Evolutionary conservation across 2,329 filamentous ascomycete genomes (phyloP).

Genomic region (Pestalotiopsis sp.): DNA sequence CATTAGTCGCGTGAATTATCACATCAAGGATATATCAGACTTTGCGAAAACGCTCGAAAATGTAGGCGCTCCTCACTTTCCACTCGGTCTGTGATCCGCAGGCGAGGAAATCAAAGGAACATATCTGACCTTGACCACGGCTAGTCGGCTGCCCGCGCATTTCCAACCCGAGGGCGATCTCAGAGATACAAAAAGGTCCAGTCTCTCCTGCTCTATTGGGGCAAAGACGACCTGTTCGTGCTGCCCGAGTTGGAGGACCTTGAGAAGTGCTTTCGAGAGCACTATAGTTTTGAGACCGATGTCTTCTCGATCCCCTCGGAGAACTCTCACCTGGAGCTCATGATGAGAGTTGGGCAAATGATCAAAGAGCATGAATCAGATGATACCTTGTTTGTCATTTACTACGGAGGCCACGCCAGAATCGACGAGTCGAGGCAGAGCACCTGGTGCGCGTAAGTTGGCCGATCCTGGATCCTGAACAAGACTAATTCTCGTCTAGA

Average conservation of each 20-base stretch:
- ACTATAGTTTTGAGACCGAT: slow-evolving; percentile 60
- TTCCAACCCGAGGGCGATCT: slow-evolving; percentile 57
- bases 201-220: slow-evolving; percentile 59
- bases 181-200: slow-evolving; percentile 61
- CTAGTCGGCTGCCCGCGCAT: slow-evolving; percentile 57
- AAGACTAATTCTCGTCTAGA: slow-evolving; percentile 29
- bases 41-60: slow-evolving; percentile 59
- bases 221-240: slow-evolving; percentile 60
- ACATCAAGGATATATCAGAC: slow-evolving; percentile 57
- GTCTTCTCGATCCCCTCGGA: slow-evolving; percentile 61
- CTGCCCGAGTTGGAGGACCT: slow-evolving; percentile 60
- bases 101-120: neutral
- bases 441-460: slow-evolving; percentile 61
- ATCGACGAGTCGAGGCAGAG: slow-evolving; percentile 63
- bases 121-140: neutral
- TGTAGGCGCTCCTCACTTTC: slow-evolving; percentile 37
- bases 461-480: neutral
- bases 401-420: slow-evolving; percentile 62
- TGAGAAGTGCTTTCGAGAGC: slow-evolving; percentile 55
- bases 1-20: slow-evolving; percentile 59
- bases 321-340: slow-evolving; percentile 60
- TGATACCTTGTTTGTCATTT: slow-evolving; percentile 60
- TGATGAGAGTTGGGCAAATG: slow-evolving; percentile 58
- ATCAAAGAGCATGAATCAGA: slow-evolving; percentile 59
- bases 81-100: neutral